A percentile compares a stretch with the other conserved stretches of the same genome.
Conservation (phyloP, 495 filamentous ascomycete species). For the Penicillium maclennaniae region DNA sequence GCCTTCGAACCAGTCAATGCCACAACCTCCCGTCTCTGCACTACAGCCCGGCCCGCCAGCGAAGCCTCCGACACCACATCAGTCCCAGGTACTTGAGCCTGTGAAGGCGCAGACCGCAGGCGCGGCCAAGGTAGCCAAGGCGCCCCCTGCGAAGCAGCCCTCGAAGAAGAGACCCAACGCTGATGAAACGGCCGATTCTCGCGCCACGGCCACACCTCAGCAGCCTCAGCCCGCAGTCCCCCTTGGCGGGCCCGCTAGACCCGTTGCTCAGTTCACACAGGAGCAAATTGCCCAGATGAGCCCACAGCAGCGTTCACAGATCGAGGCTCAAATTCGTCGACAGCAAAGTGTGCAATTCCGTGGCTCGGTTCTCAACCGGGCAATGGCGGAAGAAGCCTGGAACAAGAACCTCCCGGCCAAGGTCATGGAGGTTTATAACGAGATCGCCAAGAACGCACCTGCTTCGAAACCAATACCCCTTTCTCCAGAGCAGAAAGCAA, state of each 20-base stretch:
- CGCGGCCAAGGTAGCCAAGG: constrained; percentile 26
- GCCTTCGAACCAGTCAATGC: constrained; percentile 35
- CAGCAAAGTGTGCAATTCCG: constrained; percentile 30
- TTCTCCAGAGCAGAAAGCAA: constrained; percentile 39
- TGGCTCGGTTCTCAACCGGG: constrained; percentile 22
- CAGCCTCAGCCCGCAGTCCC: constrained; percentile 32
- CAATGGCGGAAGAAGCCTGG: constrained; percentile 38
- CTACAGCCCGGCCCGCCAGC: constrained; percentile 18
- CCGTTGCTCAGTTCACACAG: constrained; percentile 33
- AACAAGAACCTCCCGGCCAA: constrained; percentile 34
- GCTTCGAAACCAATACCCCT: constrained; percentile 28
- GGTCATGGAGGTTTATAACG: constrained; percentile 36
- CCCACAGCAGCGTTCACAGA: constrained; percentile 46
- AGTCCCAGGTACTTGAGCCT: constrained; percentile 13
- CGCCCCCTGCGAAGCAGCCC: constrained; percentile 30
- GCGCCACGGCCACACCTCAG: constrained; percentile 37
- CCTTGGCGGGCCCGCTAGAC: constrained; percentile 27
- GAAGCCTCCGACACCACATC: constrained; percentile 25
- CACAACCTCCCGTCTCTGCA: constrained; percentile 31
- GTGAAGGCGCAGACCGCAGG: constrained; percentile 22
- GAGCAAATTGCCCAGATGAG: constrained; percentile 52
- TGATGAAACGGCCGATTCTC: constrained; percentile 57
- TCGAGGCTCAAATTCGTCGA: constrained; percentile 37
- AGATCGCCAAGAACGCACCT: constrained; percentile 35
- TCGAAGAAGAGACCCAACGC: constrained; percentile 55